Evolutionary conservation across 1,139 yeast species (phyloP).

Genomic region (Taphrina deformans): DNA sequence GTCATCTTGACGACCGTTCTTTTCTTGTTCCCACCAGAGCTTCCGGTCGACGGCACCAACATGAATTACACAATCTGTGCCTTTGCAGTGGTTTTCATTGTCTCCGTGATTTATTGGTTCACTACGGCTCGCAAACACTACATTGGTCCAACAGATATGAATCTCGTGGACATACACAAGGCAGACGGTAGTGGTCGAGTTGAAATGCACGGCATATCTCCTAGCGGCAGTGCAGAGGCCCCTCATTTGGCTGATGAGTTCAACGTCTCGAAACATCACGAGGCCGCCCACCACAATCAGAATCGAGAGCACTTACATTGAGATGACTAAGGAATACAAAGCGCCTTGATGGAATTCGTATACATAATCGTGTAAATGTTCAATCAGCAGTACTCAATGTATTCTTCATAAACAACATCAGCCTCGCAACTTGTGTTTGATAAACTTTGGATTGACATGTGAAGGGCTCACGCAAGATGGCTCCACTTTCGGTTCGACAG

Average conservation of each 20-base stretch:
- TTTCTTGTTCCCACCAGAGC: slow-evolving; percentile 71
- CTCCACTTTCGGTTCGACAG: neutral
- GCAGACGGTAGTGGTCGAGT: neutral
- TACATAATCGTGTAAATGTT: too few species aligned
- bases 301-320: neutral
- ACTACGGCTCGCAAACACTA: slow-evolving; percentile 40
- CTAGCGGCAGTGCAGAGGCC: neutral
- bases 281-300: neutral
- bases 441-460: neutral
- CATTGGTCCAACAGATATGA: slow-evolving; percentile 22
- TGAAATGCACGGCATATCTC: slow-evolving; percentile 18
- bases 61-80: slow-evolving; percentile 76
- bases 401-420: too few species aligned
- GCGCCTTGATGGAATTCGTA: too few species aligned
- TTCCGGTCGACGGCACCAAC: slow-evolving; percentile 59
- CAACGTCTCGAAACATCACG: slow-evolving; percentile 1
- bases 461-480: neutral
- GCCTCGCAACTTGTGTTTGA: too few species aligned
- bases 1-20: slow-evolving; percentile 65
- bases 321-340: too few species aligned
- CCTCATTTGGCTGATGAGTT: slow-evolving; percentile 13
- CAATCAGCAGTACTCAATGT: too few species aligned
- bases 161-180: slow-evolving; percentile 8
- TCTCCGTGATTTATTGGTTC: slow-evolving; percentile 42
- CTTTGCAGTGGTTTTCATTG: slow-evolving; percentile 41